Conservation (phyloP, 148 eudicot genomes). For the Rhododendron simsii region DNA sequence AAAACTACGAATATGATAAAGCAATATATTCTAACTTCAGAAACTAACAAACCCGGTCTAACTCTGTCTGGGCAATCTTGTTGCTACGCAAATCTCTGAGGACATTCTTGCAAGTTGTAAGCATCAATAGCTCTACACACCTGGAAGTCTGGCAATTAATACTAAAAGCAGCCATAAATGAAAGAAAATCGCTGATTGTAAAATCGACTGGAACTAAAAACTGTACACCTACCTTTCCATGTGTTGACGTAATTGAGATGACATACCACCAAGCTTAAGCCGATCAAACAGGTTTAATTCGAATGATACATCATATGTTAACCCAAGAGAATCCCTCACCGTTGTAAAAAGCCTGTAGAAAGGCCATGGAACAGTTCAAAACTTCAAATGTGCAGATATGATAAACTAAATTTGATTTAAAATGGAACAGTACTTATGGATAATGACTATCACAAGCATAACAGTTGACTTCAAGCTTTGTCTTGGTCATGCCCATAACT, state of each 20-base stretch:
- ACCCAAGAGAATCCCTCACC: constrained; percentile 95
- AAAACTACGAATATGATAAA: neutral
- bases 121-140: constrained; percentile 96
- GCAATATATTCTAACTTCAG: neutral
- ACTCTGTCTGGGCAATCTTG: constrained; percentile 64
- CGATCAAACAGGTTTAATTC: constrained; percentile 88
- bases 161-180: neutral
- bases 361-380: neutral
- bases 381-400: neutral
- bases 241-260: constrained; percentile 95
- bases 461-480: neutral
- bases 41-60: constrained; percentile 69
- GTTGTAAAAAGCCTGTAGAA: constrained; percentile 81
- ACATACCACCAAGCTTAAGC: constrained; percentile 92
- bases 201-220: neutral
- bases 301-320: constrained; percentile 94
- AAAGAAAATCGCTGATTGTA: neutral
- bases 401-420: neutral
- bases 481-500: neutral
- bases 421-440: neutral
- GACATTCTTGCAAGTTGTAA: constrained; percentile 96
- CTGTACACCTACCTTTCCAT: constrained; percentile 62
- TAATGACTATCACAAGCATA: too few relatives aligned
- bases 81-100: constrained; percentile 83
- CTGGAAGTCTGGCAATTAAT: constrained; percentile 28